These are phyloP conservation scores for Turnera subulata DNA, from an alignment of 345 rosid genomes.

Conservation along the genomic window DNA sequence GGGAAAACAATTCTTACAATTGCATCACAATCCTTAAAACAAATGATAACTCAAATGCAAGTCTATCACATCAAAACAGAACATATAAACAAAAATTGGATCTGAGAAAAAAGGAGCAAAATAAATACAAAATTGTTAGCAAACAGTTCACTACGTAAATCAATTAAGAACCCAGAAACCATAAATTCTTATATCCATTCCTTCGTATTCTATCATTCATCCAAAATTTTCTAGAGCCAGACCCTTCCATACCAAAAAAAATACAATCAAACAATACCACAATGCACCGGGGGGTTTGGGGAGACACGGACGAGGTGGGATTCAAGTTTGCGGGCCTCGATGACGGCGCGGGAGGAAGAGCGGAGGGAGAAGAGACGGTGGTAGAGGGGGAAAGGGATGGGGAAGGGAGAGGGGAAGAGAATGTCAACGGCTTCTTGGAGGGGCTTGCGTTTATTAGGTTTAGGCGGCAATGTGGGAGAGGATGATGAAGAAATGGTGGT, in stretches of 20 bases:
- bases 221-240: not conserved
- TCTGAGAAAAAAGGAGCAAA: not conserved
- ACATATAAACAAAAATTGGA: constrained; percentile 1
- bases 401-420: constrained; percentile 52
- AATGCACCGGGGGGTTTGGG: constrained; percentile 40
- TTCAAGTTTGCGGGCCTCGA: constrained; percentile 72
- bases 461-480: no score
- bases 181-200: not conserved
- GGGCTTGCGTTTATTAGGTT: constrained; percentile 39
- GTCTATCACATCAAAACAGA: no score
- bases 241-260: not conserved
- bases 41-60: not conserved
- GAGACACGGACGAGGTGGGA: constrained; percentile 54
- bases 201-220: not conserved
- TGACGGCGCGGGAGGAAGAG: constrained; percentile 35
- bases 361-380: constrained; percentile 61
- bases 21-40: no score
- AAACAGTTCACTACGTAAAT: not conserved
- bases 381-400: constrained; percentile 49
- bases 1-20: no score
- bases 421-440: constrained; percentile 52
- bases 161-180: not conserved
- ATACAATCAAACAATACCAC: not conserved
- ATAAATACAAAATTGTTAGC: not conserved
- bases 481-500: no score